Percentiles rank a stretch among this genome's conserved stretches.
Conservation (phyloP, 1,284 basidiomycete species). For the Apiotrichum brassicae region DNA sequence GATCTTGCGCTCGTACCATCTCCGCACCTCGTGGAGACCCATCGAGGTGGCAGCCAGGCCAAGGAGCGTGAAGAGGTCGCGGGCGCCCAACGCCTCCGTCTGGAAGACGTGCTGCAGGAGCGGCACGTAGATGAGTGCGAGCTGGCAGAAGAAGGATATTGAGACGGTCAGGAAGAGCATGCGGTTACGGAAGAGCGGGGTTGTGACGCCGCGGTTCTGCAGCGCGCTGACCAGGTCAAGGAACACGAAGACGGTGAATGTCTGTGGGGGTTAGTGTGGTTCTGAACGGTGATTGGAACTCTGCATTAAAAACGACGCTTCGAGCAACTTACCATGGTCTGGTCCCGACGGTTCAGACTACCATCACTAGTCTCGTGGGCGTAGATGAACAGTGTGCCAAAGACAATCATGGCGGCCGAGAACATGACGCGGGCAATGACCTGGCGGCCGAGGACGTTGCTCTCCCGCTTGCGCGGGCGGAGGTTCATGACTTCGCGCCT, state of each 20-base stretch:
- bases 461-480: conserved; percentile 82
- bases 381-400: conserved; percentile 84
- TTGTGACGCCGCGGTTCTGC: conserved; percentile 85
- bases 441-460: conserved; percentile 70
- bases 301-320: not conserved
- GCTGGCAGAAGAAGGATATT: conserved; percentile 72
- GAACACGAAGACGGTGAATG: conserved; percentile 94
- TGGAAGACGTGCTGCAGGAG: conserved; percentile 89
- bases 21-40: conserved; percentile 68
- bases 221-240: conserved; percentile 91
- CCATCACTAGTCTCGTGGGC: conserved; percentile 74
- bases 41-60: conserved; percentile 65
- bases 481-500: conserved; percentile 81
- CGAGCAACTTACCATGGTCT: conserved; percentile 67
- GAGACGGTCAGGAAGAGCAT: conserved; percentile 86
- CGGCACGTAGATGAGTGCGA: conserved; percentile 82
- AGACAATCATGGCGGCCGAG: conserved; percentile 81
- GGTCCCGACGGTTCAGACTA: conserved; percentile 72
- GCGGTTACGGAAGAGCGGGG: conserved; percentile 68
- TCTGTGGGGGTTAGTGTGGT: conserved; percentile 42
- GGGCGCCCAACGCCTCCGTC: conserved; percentile 66
- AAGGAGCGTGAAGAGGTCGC: conserved; percentile 68
- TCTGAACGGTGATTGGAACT: not conserved
- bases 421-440: conserved; percentile 77
- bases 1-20: conserved; percentile 64